These are phyloP conservation scores for Acer negundo DNA, from an alignment of 345 rosid genomes.

Conservation along the genomic window DNA sequence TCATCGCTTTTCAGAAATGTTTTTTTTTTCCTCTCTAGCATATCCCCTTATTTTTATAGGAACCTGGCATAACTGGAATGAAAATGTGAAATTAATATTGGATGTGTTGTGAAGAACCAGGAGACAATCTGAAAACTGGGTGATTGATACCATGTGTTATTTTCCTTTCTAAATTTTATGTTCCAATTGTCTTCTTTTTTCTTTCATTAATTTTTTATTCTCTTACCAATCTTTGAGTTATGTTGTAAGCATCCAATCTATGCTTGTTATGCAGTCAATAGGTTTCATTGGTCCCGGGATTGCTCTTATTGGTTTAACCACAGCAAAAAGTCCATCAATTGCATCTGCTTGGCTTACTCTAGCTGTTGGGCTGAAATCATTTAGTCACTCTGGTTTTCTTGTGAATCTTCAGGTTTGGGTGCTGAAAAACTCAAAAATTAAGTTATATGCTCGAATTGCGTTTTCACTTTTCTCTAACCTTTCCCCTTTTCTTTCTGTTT, in stretches of 20 bases:
- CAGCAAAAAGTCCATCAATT: conserved; percentile 65
- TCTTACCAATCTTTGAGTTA: background rate
- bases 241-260: conserved; percentile 11
- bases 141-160: background rate
- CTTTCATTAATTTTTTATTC: background rate
- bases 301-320: conserved; percentile 75
- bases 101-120: background rate
- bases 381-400: conserved; percentile 95
- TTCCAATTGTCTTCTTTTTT: conserved; percentile 2
- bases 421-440: background rate
- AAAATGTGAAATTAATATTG: background rate
- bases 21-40: no score
- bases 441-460: background rate
- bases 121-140: background rate
- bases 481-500: conserved; percentile 20
- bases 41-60: background rate
- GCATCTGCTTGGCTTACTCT: conserved; percentile 96
- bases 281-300: conserved; percentile 86
- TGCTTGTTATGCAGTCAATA: conserved; percentile 64
- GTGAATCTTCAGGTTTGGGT: conserved; percentile 85
- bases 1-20: background rate
- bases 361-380: conserved; percentile 89
- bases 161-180: no score
- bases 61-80: background rate
- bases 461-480: conserved; percentile 26